Percentiles rank a stretch among this genome's conserved stretches.
phyloP scores from a whole-genome alignment of 192 early-diverging fungal species.

The Podochytrium sp. region DNA sequence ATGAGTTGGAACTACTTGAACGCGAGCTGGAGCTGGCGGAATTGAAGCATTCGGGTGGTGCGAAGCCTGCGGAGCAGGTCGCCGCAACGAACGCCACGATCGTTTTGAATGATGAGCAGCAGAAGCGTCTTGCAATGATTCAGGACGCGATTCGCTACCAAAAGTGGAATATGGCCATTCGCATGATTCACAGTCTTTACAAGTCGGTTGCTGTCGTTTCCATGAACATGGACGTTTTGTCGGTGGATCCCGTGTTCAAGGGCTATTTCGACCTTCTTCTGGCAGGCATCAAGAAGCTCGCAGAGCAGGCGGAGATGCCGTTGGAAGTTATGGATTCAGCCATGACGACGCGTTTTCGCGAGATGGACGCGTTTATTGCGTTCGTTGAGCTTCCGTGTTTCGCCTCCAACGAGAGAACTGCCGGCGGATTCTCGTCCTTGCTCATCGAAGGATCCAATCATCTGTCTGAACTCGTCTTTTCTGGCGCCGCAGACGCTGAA shows the following conservation, averaged over 20 bases:
- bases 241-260: conserved; percentile 45
- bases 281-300: conserved; percentile 54
- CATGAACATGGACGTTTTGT: conserved; percentile 50
- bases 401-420: conserved; percentile 24
- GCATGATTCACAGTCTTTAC: conserved; percentile 61
- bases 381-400: conserved; percentile 48
- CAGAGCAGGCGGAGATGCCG: conserved; percentile 56
- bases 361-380: conserved; percentile 51
- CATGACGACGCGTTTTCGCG: conserved; percentile 40
- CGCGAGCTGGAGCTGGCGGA: conserved; percentile 23
- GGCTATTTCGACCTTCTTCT: conserved; percentile 53
- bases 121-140: background rate
- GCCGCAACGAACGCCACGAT: background rate
- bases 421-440: conserved; percentile 24
- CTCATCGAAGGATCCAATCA: conserved; percentile 45
- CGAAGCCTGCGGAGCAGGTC: background rate
- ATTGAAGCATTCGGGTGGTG: conserved; percentile 3
- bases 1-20: conserved; percentile 29
- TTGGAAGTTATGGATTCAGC: conserved; percentile 53
- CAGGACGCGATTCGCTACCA: conserved; percentile 37
- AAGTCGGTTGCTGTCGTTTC: conserved; percentile 51
- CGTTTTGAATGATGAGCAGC: background rate
- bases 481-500: background rate
- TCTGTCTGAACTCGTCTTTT: conserved; percentile 39
- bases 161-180: conserved; percentile 65